Evolutionary conservation across 2,329 filamentous ascomycete species (phyloP), one percentile per base, ranked within the genome.

Genomic region (Pseudogymnoascus sp.): DNA sequence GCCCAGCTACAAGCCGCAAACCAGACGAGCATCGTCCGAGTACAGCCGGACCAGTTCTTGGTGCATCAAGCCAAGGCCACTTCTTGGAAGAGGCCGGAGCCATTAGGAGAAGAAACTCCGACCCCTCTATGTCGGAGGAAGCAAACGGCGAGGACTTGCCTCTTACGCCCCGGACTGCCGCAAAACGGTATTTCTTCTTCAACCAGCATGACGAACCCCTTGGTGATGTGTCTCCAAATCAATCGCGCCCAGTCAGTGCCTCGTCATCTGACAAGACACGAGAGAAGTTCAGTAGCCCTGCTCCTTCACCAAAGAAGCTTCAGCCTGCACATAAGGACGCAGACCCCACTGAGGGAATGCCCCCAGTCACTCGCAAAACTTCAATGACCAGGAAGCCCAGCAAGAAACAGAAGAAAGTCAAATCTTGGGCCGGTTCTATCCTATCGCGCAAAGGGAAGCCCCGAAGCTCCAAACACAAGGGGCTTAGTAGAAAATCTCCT

Each of bases 351-450:
- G 50, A 56, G 25, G 50, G 50, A 36, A 65, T 65, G 56, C 23
- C 21, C n/a, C 34, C 44, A 23, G 28, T 53, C 10, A 61, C 28
- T 23, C 68, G 73, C 16, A 67, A 68, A 62, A 69, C 69, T 31
- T 73, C 70, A 0, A 64, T 69, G 53, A 70, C 70, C 2, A 68
- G 69, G 42, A 74, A 74, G 56, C 67, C 69, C 12, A 76, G 70
- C 64, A 84, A 81, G 76, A 83, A 84, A 66, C 83, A 87, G 71
- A 92, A 90, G 76, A 89, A 89, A 73, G 89, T 93, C 64, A 91
- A 90, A 71, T 80, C 78, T 11, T 83, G 81, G 81, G 80, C 81
- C 42, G 80, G 79, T 18, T 77, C 79, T 7, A 81, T 84, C 62
- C 70, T 83, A 50, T 78, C 78, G 14, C 75, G 79, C 23, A 82